Evolutionary conservation across 257 asterid species (phyloP), one percentile per base, ranked within the genome.

Genomic region (Anisodus tanguticus): DNA sequence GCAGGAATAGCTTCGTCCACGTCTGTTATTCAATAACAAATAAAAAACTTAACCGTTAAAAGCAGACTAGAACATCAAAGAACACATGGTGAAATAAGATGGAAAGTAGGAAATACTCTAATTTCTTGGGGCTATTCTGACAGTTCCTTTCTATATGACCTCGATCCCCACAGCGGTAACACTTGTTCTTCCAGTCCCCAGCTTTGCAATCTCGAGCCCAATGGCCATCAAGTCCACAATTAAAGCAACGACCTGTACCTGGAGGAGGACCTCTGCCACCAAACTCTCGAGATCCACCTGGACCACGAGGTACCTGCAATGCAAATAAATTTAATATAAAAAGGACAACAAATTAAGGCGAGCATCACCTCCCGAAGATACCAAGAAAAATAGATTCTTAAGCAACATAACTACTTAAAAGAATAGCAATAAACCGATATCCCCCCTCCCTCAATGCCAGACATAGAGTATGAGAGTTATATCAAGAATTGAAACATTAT

Each of bases 161-260:
- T 19, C 92, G 92, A 15, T 91, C 93, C n/a, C 94, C 94, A 84
- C 94, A 90, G 19, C 91, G 91, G 63, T 91, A 91, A 84, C 94
- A 91, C 85, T 90, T 91, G 85, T 91, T 91, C 87, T 91, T 91
- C 94, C 94, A 91, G 83, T 91, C 94, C n/a, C 94, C 94, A 64
- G 91, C 91, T 85, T 91, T 90, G 85, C 94, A 91, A 86, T 91
- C 94, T 69, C 91, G 86, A 76, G 94, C 94, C 94, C 94, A 91
- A 74, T 91, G 94, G 10, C 94, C 94, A 63, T 91, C 94, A 84
- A 90, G 37, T 68, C 94, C 94, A 88, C 94, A 91, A 84, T 91
- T 91, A 74, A 91, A 91, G 91, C 94, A 91, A 55, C 94, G 93
- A 9, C 94, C 94, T 35, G 88, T 90, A 45, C 94, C 94, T 11